A percentile compares a stretch with the other conserved stretches of the same genome.
Evolutionary conservation across 108 stramenopile genomes (phyloP).

Genomic region (Aurantiochytrium sp.): DNA sequence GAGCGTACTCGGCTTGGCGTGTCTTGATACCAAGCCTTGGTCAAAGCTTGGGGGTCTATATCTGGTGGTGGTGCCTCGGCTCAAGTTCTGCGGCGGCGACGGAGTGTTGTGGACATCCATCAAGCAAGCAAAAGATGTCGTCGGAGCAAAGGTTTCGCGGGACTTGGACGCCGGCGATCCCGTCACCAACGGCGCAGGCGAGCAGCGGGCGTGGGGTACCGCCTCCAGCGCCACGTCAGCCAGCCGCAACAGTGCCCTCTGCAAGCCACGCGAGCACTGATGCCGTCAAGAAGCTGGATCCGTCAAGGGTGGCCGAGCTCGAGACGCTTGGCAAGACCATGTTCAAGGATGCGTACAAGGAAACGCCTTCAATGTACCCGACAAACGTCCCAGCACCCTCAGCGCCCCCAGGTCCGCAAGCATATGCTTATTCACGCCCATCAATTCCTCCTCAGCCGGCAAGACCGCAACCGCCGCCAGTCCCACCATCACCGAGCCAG

Average conservation of each 20-base stretch:
- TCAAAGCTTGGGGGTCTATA: no score
- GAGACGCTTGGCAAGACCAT: background rate
- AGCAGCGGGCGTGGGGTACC: background rate
- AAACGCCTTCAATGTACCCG: background rate
- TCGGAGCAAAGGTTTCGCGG: background rate
- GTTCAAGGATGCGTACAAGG: background rate
- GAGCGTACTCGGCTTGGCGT: no score
- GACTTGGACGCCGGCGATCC: background rate
- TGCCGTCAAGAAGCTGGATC: background rate
- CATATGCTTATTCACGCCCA: background rate
- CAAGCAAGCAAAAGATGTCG: background rate
- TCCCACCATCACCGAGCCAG: background rate
- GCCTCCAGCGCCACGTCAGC: background rate
- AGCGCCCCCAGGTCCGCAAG: background rate
- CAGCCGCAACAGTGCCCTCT: background rate
- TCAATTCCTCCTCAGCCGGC: background rate
- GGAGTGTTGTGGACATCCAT: no score
- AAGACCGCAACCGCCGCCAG: background rate
- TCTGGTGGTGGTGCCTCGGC: no score
- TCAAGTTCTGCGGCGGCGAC: no score
- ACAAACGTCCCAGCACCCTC: background rate
- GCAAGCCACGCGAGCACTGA: background rate
- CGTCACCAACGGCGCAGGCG: background rate
- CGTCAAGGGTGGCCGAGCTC: background rate
- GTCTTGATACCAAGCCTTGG: no score